Conservation (phyloP, 805 yeast genomes). For the Kluyveromyces wickerhamii region DNA sequence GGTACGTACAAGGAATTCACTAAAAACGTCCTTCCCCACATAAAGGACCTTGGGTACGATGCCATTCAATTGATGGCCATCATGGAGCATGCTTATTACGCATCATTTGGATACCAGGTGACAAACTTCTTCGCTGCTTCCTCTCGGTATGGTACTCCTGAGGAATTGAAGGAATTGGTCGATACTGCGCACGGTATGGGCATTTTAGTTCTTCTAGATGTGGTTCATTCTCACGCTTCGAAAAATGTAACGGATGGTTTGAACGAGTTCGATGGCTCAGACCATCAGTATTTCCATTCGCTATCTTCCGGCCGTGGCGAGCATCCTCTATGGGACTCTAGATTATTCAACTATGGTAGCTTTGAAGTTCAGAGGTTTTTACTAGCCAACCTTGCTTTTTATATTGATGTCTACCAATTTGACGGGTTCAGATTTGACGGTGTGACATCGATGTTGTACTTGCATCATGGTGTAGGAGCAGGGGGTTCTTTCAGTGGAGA, state of each 20-base stretch:
- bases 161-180: constrained; percentile 80
- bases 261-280: constrained; percentile 90
- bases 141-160: constrained; percentile 92
- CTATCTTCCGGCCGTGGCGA: constrained; percentile 67
- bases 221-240: constrained; percentile 94
- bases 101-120: constrained; percentile 95
- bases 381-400: constrained; percentile 76
- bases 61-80: constrained; percentile 94
- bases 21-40: constrained; percentile 68
- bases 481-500: constrained; percentile 82
- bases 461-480: constrained; percentile 87
- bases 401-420: constrained; percentile 72
- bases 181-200: constrained; percentile 91
- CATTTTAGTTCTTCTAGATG: constrained; percentile 76
- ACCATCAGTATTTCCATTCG: constrained; percentile 87
- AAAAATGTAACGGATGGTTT: constrained; percentile 91
- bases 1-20: constrained; percentile 87
- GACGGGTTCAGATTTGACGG: constrained; percentile 98
- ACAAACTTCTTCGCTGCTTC: constrained; percentile 87
- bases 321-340: constrained; percentile 94
- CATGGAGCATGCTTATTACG: constrained; percentile 98
- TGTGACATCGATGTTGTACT: constrained; percentile 85
- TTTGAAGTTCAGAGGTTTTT: constrained; percentile 87
- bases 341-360: constrained; percentile 83
- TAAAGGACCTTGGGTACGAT: constrained; percentile 80